A percentile compares a stretch with the other conserved stretches of the same genome.
These are phyloP conservation scores for Themeda triandra DNA, from an alignment of 176 grass and related monocot genomes.

Conservation along the genomic window DNA sequence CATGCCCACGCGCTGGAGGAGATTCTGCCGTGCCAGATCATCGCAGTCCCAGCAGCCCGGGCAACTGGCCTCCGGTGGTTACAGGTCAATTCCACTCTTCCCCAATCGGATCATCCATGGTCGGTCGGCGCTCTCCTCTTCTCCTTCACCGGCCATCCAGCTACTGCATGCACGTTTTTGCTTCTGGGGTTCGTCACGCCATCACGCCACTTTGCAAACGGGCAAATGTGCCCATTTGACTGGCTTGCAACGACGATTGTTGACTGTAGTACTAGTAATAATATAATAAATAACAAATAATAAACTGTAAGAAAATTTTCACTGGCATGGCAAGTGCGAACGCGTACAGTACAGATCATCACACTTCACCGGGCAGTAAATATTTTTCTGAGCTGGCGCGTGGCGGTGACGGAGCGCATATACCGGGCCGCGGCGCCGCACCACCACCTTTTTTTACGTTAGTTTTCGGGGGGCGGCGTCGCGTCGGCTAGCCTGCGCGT, in stretches of 20 bases:
- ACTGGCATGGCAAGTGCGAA: no score
- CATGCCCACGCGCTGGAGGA: background rate
- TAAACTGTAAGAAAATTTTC: background rate
- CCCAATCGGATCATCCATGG: background rate
- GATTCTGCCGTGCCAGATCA: slow-evolving; percentile 12
- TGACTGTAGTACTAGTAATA: no score
- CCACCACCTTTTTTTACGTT: background rate
- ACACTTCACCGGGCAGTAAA: background rate
- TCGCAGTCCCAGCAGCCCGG: background rate
- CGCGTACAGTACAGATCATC: background rate
- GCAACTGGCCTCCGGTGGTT: background rate
- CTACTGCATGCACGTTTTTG: no score
- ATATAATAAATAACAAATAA: no score
- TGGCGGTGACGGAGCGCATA: background rate
- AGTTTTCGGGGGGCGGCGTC: background rate
- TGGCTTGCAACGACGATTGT: no score
- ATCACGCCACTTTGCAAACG: no score
- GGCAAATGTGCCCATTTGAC: background rate
- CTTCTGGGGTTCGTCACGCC: no score
- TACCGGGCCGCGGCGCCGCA: slow-evolving; percentile 5
- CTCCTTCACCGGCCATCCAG: no score
- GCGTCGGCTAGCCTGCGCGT: background rate
- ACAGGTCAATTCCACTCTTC: background rate
- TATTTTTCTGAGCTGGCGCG: background rate
- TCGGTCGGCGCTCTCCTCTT: background rate